These are phyloP conservation scores for Citrullus mucosospermus DNA, from an alignment of 306 rosid species.

Conservation along the genomic window DNA sequence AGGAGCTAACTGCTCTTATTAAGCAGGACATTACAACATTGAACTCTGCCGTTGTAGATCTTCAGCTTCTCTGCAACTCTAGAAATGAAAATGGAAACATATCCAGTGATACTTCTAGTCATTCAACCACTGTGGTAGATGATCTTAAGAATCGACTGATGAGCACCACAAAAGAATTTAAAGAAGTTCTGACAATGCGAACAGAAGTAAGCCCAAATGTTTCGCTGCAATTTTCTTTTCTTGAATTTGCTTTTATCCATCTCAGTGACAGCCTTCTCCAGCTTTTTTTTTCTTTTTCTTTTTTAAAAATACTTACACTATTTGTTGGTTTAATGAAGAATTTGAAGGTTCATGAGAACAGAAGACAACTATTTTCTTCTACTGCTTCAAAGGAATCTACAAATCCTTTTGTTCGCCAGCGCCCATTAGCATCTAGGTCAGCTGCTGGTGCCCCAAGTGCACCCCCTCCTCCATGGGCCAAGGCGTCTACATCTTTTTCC, in stretches of 20 bases:
- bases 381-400: slow-evolving; percentile 64
- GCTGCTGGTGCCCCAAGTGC: slow-evolving; percentile 61
- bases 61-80: slow-evolving; percentile 56
- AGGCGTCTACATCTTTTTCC: slow-evolving; percentile 48
- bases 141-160: slow-evolving; percentile 81
- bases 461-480: slow-evolving; percentile 86
- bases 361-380: slow-evolving; percentile 83
- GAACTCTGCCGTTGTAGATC: slow-evolving; percentile 90
- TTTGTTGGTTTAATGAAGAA: slow-evolving; percentile 40
- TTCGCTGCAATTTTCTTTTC: not conserved
- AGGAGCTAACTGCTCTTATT: slow-evolving; percentile 77
- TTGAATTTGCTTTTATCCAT: not conserved
- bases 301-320: not conserved
- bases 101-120: slow-evolving; percentile 78
- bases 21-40: slow-evolving; percentile 91
- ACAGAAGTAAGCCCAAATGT: slow-evolving; percentile 49
- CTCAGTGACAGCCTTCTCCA: not conserved
- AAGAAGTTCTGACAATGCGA: slow-evolving; percentile 93
- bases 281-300: not conserved
- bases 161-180: slow-evolving; percentile 89
- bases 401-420: slow-evolving; percentile 92
- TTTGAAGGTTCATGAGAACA: slow-evolving; percentile 81
- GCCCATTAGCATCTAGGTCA: slow-evolving; percentile 66
- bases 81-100: slow-evolving; percentile 56
- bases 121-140: slow-evolving; percentile 87